Evolutionary conservation across 75 land plant genomes (phyloP).

Genomic region (Pinus albicaulis): DNA sequence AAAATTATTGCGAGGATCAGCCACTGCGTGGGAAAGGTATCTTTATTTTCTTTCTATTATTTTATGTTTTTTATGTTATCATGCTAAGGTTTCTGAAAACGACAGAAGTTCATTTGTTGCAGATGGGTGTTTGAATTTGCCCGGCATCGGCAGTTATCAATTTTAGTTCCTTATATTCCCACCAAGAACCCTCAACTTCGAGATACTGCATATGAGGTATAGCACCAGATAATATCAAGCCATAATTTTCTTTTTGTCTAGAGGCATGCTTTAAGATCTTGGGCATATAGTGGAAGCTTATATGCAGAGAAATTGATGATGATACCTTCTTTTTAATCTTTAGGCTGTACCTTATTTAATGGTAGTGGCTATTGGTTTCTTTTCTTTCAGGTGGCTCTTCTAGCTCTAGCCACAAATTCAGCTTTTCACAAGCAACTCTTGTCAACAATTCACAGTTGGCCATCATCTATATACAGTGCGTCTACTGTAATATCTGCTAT

Average conservation of each 20-base stretch:
- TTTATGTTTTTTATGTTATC: too few relatives aligned
- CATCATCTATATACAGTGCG: slow-evolving; percentile 68
- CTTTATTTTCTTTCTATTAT: slow-evolving; percentile 5
- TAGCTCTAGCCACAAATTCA: slow-evolving; percentile 83
- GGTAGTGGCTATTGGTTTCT: too few relatives aligned
- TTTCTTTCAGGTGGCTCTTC: too few relatives aligned
- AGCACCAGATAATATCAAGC: too few relatives aligned
- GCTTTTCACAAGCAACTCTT: slow-evolving; percentile 79
- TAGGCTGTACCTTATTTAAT: too few relatives aligned
- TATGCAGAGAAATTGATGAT: too few relatives aligned
- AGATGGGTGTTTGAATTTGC: slow-evolving; percentile 99
- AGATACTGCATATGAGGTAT: slow-evolving; percentile 98
- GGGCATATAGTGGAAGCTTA: too few relatives aligned
- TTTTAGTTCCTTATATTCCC: slow-evolving; percentile 91
- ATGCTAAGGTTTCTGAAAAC: too few relatives aligned
- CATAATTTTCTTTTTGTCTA: too few relatives aligned
- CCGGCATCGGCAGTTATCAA: slow-evolving; percentile 86
- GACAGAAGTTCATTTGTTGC: too few relatives aligned
- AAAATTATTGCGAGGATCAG: slow-evolving; percentile 89
- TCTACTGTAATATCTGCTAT: slow-evolving; percentile 79
- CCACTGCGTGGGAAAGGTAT: slow-evolving; percentile 97
- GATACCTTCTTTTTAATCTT: too few relatives aligned
- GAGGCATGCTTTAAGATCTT: too few relatives aligned
- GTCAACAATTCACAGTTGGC: slow-evolving; percentile 81
- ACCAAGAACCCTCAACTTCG: slow-evolving; percentile 87